Evolutionary conservation across 2,329 filamentous ascomycete genomes (phyloP).

Genomic region (Drechslera avenae): DNA sequence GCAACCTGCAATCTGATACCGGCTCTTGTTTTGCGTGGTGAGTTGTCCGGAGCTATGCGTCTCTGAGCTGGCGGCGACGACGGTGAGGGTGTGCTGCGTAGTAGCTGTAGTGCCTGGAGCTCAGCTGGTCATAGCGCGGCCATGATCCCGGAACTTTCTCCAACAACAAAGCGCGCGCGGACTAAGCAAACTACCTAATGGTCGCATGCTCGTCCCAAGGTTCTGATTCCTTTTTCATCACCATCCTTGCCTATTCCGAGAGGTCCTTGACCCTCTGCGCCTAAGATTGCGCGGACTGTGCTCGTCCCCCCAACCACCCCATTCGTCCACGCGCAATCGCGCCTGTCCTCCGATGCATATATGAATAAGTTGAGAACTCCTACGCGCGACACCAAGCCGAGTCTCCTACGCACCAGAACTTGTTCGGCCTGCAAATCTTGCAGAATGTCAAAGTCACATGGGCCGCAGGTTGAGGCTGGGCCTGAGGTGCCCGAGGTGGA

Average conservation of each 20-base stretch:
- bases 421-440: constrained; percentile 69
- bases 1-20: no score
- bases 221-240: constrained; percentile 17
- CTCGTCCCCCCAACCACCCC: constrained; percentile 9
- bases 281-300: constrained; percentile 12
- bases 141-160: constrained; percentile 18
- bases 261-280: constrained; percentile 20
- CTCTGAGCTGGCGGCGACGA: constrained; percentile 8
- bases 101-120: constrained; percentile 27
- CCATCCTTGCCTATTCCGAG: constrained; percentile 25
- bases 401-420: constrained; percentile 55
- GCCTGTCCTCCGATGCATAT: constrained; percentile 36
- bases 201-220: constrained; percentile 30
- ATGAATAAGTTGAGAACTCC: constrained; percentile 28
- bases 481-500: constrained; percentile 76
- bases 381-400: constrained; percentile 35
- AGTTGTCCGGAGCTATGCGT: not conserved
- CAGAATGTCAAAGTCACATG: constrained; percentile 52
- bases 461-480: constrained; percentile 58
- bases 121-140: constrained; percentile 11
- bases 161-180: constrained; percentile 24
- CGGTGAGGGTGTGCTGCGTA: constrained; percentile 26
- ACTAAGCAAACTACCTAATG: constrained; percentile 11
- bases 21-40: not conserved
- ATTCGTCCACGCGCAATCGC: constrained; percentile 18